Evolutionary conservation across 257 asterid genomes (phyloP), one percentile per base, ranked within the genome.

Genomic region (Mitragyna speciosa): DNA sequence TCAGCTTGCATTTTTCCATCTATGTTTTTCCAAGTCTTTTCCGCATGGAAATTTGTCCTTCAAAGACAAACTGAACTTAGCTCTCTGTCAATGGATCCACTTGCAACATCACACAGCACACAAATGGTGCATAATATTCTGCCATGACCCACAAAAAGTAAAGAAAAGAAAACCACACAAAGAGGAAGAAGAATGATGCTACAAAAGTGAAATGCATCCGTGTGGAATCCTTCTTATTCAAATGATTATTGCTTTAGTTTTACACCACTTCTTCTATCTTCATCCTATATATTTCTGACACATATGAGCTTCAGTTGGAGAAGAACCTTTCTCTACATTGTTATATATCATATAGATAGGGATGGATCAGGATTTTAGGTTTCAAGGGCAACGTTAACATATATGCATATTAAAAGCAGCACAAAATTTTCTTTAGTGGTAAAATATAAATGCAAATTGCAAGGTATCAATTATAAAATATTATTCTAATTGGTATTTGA

Each of bases 171-270:
- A 15, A 54, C 30, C 33, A 59, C 17, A 36, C 24, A 74, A 43
- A 73, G 33, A 24, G 17, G 69, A 58, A 6, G 14, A 75, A 6
- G 45, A 73, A 15, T 7, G 67, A 56, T 74, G 45, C 39, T 31
- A 1, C 31, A 51, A 76, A 63, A 45, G 79, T 76, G 79, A 63
- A 76, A 73, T 73, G 76, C 75, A 78, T 67, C 79, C 80, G 33
- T 78, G n/a, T 83, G 76, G 84, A 73, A 83, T 75, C 84, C 80
- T 69, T 70, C 84, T 11, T 11, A 69, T 33, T 47, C 82, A 56
- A 79, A 65, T 56, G 72, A 80, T 84, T 72, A 84, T 80, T 72
- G n/a, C 84, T 80, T 80, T 72, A 47, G 74, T 72, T 72, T 56
- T 80, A 80, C 78, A 65, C 56, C 58, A 71, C 41, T 70, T 76